Evolutionary conservation across 768 basidiomycete genomes (phyloP).

Genomic region (Lactifluus subvellereus): DNA sequence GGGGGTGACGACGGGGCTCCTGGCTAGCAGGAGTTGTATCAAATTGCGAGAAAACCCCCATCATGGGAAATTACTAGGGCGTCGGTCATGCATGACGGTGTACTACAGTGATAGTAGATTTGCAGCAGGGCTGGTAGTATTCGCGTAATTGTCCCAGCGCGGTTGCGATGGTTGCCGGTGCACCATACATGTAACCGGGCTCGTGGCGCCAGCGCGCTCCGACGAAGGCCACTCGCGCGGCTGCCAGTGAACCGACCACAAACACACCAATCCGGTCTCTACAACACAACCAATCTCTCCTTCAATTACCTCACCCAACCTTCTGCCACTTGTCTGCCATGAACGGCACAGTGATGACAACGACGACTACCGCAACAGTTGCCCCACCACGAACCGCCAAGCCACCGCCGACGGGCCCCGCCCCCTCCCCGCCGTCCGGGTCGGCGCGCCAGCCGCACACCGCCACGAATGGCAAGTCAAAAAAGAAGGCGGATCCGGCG

Average conservation of each 20-base stretch:
- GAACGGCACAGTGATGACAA: conserved; percentile 14
- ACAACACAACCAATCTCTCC: background rate
- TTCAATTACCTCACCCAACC: background rate
- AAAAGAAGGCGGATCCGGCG: conserved; percentile 64
- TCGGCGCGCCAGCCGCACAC: conserved; percentile 51
- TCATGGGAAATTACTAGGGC: too few relatives aligned
- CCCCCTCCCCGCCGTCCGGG: conserved; percentile 24
- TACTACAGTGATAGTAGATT: too few relatives aligned
- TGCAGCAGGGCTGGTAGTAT: too few relatives aligned
- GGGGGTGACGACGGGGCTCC: background rate
- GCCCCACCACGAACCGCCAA: conserved; percentile 22
- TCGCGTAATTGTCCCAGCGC: background rate
- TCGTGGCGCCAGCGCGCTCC: conserved; percentile 13
- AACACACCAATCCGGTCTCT: background rate
- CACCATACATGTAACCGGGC: background rate
- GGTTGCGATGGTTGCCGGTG: too few relatives aligned
- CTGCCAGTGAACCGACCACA: conserved; percentile 5
- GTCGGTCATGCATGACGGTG: too few relatives aligned
- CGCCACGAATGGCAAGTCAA: conserved; percentile 31
- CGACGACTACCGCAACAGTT: conserved; percentile 4
- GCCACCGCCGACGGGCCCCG: conserved; percentile 31
- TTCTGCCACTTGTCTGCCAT: background rate
- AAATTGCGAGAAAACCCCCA: too few relatives aligned
- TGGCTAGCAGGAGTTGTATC: background rate
- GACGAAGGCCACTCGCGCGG: conserved; percentile 1